These are phyloP conservation scores for Prototheca cutis DNA, from an alignment of 163 green algal genomes.

Conservation along the genomic window DNA sequence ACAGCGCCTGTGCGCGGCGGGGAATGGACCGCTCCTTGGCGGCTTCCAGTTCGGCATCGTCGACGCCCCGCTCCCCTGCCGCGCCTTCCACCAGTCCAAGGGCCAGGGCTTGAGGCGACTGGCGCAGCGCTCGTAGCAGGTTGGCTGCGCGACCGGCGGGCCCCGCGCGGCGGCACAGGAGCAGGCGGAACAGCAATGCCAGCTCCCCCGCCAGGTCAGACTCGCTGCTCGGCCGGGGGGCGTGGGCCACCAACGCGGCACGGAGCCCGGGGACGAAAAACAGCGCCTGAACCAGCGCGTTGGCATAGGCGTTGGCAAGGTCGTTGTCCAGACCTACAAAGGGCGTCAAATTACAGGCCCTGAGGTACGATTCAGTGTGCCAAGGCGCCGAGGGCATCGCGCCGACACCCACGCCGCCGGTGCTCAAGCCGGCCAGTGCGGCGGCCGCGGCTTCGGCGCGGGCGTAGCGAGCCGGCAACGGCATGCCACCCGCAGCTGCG, in stretches of 20 bases:
- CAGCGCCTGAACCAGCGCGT: constrained; percentile 84
- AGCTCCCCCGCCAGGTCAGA: constrained; percentile 83
- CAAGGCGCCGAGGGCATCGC: too few species aligned
- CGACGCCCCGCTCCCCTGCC: constrained; percentile 19
- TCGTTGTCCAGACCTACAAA: constrained; percentile 92
- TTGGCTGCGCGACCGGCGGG: too few species aligned
- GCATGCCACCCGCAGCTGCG: constrained; percentile 25
- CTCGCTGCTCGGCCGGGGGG: constrained; percentile 58
- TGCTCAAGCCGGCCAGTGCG: too few species aligned
- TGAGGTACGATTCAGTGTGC: too few species aligned
- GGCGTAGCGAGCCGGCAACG: constrained; percentile 58
- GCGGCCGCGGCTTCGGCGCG: too few species aligned
- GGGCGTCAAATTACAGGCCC: constrained; percentile 70
- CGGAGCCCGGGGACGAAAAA: constrained; percentile 77
- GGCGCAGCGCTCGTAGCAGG: constrained; percentile 73
- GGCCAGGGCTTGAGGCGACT: constrained; percentile 66
- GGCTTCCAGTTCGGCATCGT: constrained; percentile 36
- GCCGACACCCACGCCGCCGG: too few species aligned
- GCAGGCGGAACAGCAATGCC: constrained; percentile 82
- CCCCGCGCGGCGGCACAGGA: constrained; percentile 44
- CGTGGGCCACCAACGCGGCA: constrained; percentile 44
- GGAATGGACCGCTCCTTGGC: constrained; percentile 44
- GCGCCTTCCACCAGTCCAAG: constrained; percentile 79
- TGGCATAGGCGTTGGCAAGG: constrained; percentile 87
- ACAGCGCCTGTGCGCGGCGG: constrained; percentile 53